phyloP scores from a whole-genome alignment of 2,329 filamentous ascomycete genomes.

The Fusarium sp. region DNA sequence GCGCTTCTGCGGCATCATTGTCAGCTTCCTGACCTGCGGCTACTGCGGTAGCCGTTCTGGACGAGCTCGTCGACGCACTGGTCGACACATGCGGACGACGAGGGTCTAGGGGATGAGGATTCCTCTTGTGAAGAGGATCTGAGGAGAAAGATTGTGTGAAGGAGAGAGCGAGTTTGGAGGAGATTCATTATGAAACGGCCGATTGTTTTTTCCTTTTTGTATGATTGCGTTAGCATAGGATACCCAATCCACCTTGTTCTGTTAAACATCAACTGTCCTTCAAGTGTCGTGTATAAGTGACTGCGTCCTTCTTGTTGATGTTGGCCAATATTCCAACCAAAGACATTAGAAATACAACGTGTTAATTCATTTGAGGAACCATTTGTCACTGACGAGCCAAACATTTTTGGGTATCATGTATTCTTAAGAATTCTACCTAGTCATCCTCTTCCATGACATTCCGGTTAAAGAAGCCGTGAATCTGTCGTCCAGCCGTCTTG shows the following conservation, averaged over 20 bases:
- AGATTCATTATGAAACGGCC: conserved; percentile 24
- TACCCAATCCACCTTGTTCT: conserved; percentile 40
- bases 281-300: background rate
- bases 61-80: conserved; percentile 22
- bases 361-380: background rate
- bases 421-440: conserved; percentile 9
- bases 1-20: conserved; percentile 72
- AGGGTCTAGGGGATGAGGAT: conserved; percentile 20
- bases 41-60: conserved; percentile 46
- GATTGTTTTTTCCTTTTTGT: conserved; percentile 18
- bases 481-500: conserved; percentile 78
- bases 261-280: background rate
- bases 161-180: conserved; percentile 9
- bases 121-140: background rate
- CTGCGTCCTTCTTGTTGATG: background rate
- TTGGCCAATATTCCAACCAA: background rate
- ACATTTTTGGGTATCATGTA: conserved; percentile 17
- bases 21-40: conserved; percentile 72
- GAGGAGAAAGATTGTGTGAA: background rate
- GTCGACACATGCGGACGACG: conserved; percentile 29
- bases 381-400: background rate
- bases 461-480: conserved; percentile 83
- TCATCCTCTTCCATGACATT: conserved; percentile 67
- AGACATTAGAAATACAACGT: background rate
- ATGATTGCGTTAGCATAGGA: conserved; percentile 39